Evolutionary conservation across 305 asterid genomes (phyloP).

Genomic region (Caryopteris hybrid): DNA sequence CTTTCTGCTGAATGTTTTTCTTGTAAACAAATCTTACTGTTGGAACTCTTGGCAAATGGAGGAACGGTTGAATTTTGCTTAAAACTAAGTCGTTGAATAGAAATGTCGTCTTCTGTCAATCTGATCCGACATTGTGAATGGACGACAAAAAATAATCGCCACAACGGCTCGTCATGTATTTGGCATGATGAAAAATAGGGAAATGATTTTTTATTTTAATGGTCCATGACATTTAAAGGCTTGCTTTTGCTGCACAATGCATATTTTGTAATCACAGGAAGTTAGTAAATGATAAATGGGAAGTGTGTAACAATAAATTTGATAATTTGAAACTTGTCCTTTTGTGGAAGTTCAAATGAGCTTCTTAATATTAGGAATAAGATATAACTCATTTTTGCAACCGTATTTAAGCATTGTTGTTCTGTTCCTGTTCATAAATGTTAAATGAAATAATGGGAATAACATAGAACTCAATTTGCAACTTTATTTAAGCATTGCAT

Average conservation of each 20-base stretch:
- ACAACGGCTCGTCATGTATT: background rate
- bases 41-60: no score
- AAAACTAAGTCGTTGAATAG: background rate
- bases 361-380: no score
- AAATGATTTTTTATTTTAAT: no score
- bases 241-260: background rate
- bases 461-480: no score
- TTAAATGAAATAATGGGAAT: no score
- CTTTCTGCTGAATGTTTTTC: background rate
- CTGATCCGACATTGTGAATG: background rate
- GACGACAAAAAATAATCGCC: background rate
- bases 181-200: background rate
- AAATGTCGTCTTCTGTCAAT: background rate
- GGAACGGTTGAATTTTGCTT: no score
- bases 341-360: background rate
- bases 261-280: background rate
- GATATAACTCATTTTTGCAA: background rate
- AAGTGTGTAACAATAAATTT: background rate
- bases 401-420: background rate
- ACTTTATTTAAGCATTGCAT: no score
- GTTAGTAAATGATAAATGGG: background rate
- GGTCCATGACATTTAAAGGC: background rate
- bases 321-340: background rate
- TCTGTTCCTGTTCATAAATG: no score
- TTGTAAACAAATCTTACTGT: background rate